Evolutionary conservation across 2,329 filamentous ascomycete species (phyloP), one percentile per base, ranked within the genome.

Genomic region (Aspergillus caelatus): DNA sequence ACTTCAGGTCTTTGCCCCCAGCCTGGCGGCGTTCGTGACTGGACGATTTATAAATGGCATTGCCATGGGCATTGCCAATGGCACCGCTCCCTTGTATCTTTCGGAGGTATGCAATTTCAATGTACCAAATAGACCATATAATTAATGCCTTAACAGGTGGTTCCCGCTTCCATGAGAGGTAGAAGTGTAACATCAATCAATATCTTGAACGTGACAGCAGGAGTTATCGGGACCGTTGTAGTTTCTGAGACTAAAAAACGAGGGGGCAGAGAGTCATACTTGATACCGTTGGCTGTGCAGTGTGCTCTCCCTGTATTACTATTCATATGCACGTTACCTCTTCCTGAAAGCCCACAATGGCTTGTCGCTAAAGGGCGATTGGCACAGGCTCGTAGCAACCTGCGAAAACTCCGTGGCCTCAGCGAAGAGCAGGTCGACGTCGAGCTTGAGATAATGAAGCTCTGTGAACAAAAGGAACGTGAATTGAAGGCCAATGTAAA

Each of bases 281-380:
- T 72, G 64, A 77, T 79, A 14, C 78, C 78, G 3, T 67, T 80
- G 14, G 75, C 73, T 5, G 64, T 79, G 2, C 78, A 80, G 62
- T 73, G 71, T 36, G 74, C 65, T 14, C 62, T 77, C 12, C 77
- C 77, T 4, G 69, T 71, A 1, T 45, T 78, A 6, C 65, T 79
- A 11, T 61, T 75, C 26, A 7, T 70, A 0, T 60, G 75, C 23
- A 78, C 77, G 4, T 36, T 74, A 3, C 59, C 71, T 28, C 63
- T 77, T 12, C 74, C 76, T 7, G 76, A 78, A 65, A 76, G 74
- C 32, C 76, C 76, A 9, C 68, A 74, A 61, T 78, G 76, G 75
- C 69, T 75, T 16, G 66, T 70, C 5, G 65, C 65, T 23, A 74
- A 75, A 58, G 72, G 72, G n/a, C 66, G 71, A 16, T 62, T 73